Base-by-base conservation (phyloP, 1,139 yeast genomes). In the Protomyces lactucae-debilis region DNA sequence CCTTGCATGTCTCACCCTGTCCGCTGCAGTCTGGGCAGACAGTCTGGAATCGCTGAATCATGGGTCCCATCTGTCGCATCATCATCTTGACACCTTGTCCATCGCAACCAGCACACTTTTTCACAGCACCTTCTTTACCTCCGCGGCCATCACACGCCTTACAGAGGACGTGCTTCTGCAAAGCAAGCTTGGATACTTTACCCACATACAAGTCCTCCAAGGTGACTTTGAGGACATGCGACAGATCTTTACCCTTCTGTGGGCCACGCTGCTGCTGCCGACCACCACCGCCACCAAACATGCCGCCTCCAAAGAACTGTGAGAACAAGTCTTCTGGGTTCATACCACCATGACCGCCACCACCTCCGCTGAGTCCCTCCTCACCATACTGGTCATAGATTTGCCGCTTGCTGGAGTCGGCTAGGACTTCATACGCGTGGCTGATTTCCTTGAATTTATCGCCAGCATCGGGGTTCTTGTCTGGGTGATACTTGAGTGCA, bases 61-160 rank as follows among this genome's bases (percentile, higher is more conserved):
- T 91, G 70, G 97, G 97, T 71, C 99, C 99, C 97, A 93, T 92
- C 78, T 93, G 98, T 81, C 97, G 88, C 66, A 97, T 90, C 72
- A 92, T 87, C 72, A 93, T 87, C 78, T 85, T 89, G 77, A 87
- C 80, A 83, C 99, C 99, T 73, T 83, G 83, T 78, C 99, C 99
- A 71, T 80, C 78, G 85, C 99, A 93, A 57, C 85, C 77, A 65
- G 85, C 71, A 85, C 99, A 93, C 73, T 86, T 85, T 81, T 87
- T 88, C 71, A 92, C 95, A 68, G 90, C 82, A 67, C 95, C 96
- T 71, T 85, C 90, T 75, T 90, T 90, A 78, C 99, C 99, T 76
- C 99, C 99, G 73, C 86, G 85, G 73, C 99, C 99, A 65, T 89
- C 87, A 82, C 99, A 93, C 57, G 83, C 74, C 74, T 84, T 83